These are phyloP conservation scores for Diaporthe australafricana DNA, from an alignment of 2,329 filamentous ascomycete species.

Conservation along the genomic window DNA sequence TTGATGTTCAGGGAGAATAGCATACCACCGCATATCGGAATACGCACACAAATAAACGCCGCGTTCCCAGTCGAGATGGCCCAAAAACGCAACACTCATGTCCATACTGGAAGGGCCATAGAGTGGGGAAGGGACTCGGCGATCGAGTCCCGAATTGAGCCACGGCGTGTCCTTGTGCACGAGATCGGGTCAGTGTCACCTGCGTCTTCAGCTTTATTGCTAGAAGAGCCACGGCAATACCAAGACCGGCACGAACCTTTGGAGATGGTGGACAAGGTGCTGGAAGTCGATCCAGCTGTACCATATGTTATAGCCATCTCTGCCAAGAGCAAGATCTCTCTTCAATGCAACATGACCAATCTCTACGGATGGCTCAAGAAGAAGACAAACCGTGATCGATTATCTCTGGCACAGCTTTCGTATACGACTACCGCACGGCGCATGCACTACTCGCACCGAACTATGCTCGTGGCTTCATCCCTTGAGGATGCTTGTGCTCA, in stretches of 20 bases:
- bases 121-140: no score
- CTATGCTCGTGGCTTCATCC: constrained; percentile 57
- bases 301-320: constrained; percentile 69
- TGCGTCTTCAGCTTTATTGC: constrained; percentile 75
- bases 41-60: constrained; percentile 37
- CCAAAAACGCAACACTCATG: background rate
- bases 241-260: background rate
- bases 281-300: constrained; percentile 60
- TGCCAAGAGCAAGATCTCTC: constrained; percentile 64
- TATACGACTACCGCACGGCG: constrained; percentile 78
- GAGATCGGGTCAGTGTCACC: constrained; percentile 75
- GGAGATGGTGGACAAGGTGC: no score
- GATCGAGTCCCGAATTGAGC: constrained; percentile 42
- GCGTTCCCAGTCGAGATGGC: constrained; percentile 41
- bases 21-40: constrained; percentile 39
- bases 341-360: constrained; percentile 67
- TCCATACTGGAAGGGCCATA: background rate
- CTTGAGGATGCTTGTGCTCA: constrained; percentile 51
- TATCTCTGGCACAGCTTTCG: constrained; percentile 65
- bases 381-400: constrained; percentile 53
- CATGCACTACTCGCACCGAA: constrained; percentile 68
- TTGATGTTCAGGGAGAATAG: constrained; percentile 37
- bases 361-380: constrained; percentile 65
- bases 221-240: constrained; percentile 66
- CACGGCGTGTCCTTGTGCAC: constrained; percentile 67